phyloP scores from a whole-genome alignment of 441 rosid genomes.

The Syzygium syzygioides region DNA sequence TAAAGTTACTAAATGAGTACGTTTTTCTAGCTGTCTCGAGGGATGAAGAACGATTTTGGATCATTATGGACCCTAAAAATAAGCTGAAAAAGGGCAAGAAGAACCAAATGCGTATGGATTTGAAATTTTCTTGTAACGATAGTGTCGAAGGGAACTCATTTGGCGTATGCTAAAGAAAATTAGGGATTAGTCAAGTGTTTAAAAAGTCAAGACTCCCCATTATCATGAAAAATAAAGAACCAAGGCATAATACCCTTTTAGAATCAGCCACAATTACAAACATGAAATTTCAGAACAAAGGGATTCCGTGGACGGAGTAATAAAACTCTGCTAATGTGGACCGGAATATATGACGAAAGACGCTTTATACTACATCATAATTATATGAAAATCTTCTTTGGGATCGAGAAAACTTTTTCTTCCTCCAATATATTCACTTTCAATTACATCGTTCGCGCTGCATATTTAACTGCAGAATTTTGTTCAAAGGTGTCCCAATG shows the following conservation, averaged over 20 bases:
- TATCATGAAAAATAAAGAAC: neutral
- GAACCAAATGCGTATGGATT: neutral
- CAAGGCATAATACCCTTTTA: neutral
- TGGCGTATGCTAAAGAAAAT: neutral
- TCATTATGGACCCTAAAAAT: neutral
- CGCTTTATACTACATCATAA: neutral
- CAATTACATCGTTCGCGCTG: neutral
- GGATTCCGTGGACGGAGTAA: neutral
- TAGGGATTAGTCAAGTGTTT: neutral
- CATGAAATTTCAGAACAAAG: neutral
- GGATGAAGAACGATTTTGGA: neutral
- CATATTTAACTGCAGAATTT: neutral
- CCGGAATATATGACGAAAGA: neutral
- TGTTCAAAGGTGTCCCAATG: neutral
- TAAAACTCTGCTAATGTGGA: neutral
- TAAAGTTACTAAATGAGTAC: neutral
- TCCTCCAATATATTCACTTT: neutral
- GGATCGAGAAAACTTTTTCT: neutral
- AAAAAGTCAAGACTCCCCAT: neutral
- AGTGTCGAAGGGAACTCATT: neutral
- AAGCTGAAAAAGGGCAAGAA: neutral
- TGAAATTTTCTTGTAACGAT: neutral
- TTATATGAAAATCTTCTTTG: neutral
- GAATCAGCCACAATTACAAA: neutral
- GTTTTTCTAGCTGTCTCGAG: neutral